Evolutionary conservation across 176 grass and related monocot genomes (phyloP), one percentile per base, ranked within the genome.

Genomic region (Poa annua): DNA sequence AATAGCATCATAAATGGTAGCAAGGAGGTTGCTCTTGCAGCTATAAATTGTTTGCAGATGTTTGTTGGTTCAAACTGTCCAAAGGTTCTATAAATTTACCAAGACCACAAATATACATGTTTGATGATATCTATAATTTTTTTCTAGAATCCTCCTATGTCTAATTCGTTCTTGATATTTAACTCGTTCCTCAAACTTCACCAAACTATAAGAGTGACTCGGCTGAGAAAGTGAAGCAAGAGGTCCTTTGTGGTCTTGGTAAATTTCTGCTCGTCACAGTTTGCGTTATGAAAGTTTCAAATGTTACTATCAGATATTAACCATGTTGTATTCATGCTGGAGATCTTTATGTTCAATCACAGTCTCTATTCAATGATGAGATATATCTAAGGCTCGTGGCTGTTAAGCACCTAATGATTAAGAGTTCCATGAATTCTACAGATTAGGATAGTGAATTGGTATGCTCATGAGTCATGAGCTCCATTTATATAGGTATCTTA

Each of bases 1-100:
- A 93, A 91, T 81, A 89, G 92, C 69, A 94, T 98, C 49, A 64
- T 98, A 80, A 88, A 88, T 85, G 96, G 92, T 42, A 98, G 96
- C 86, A 98, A 95, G 84, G 96, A 98, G 90, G 88, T 98, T 84
- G 96, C 92, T 88, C 84, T 98, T 80, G 92, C 92, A 93, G 96
- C 96, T 76, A 91, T 93, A 91, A 92, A 83, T 86, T 98, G 95
- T 71, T 89, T 98, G 85, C 95, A 98, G 81, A 94, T 86, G 9
- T 85, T 93, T 82, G 85, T 98, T 89, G 83, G 79, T 81, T 92
- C 92, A 60, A 91, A 98, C 80, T 95, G 90, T 76, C 86, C 92
- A 72, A 98, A n/a, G n/a, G n/a, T n/a, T n/a, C n/a, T n/a, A n/a
- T n/a, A n/a, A n/a, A n/a, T n/a, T n/a, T n/a, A n/a, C n/a, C n/a